Evolutionary conservation across 352 stramenopile genomes (phyloP), one percentile per base, ranked within the genome.

Genomic region (Phytophthora crassamura): DNA sequence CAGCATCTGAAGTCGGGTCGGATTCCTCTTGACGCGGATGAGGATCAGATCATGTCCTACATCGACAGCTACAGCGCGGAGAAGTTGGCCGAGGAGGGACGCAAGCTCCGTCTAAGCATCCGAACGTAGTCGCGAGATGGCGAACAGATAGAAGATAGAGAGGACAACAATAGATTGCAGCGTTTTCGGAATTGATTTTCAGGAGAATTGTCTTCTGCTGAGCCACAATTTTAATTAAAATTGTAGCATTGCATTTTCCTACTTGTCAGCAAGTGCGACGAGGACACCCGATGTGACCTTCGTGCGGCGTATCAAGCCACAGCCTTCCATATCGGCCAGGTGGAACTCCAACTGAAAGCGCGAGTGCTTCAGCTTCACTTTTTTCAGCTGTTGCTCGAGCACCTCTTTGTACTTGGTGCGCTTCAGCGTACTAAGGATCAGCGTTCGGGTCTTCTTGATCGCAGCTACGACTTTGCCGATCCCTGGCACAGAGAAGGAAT

Each of bases 1-100:
- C 32, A 93, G 86, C 79, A 90, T 43, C 56, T 94, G 15, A 84
- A 86, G 38, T 15, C 63, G 0, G 84, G 81, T n/a, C 80, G 77
- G 16, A 80, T 95, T 14, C 71, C 78, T 16, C 55, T 81, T 7
- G 69, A 84, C 20, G 67, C 83, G 3, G 72, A 79, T 5, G 84
- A 93, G 55, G 64, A 86, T 5, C 54, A 89, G 20, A 72, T 95
- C 8, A 72, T 93, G 51, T 56, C 48, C 5, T 92, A 89, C 57
- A 81, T 93, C 11, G 79, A 85, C 42, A 57, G 38, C 3, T 78
- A 68, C 30, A 82, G 84, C 7, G 63, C 89, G 2, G 43, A 88
- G 25, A 71, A 65, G 4, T 67, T 95, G 28, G 86, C 80, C 1
- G 61, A 79, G 33, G 81, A 93, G 63, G 85, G 85, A 8, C 80